Base-by-base conservation (phyloP, 495 filamentous ascomycete species). In the Penicillium arizonense region DNA sequence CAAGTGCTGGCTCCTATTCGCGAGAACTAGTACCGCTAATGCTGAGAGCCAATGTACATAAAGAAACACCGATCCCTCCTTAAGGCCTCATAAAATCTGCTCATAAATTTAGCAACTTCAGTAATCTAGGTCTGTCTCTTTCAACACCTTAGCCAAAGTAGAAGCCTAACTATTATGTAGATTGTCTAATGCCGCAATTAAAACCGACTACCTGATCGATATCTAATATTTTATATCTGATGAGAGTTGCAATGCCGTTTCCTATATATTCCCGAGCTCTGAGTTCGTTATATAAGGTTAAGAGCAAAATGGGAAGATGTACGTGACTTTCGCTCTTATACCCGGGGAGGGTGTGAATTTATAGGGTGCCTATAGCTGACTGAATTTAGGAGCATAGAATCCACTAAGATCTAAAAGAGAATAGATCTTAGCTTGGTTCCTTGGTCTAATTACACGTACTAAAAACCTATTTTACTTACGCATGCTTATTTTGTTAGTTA, bases 51-150 rank as follows among this genome's bases (percentile, higher is more conserved):
- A 40, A 40, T 20, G 46, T 39, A 49, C 40, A 49, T 49, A 49
- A 49, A 39, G 24, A 40, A 49, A 49, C n/a, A 39, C 36, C 20
- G 35, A 49, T 47, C 46, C 46, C 46, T 49, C n/a, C 47, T 41
- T 26, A 41, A 50, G 47, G 28, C 5, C 36, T 49, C 21, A 49
- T 49, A 14, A 49, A 49, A 24, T 1, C 37, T 41, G 37, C 36
- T 50, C 24, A 33, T 49, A 49, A 40, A 23, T 50, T 50, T 13
- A 50, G 37, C 35, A 41, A 14, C 37, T 0, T 50, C 26, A 3
- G 47, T 5, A 45, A 13, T 24, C 39, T 9, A 13, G 37, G 14
- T 50, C 47, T 50, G 24, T 41, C 37, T 41, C 47, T 50, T 50
- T 20, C 26, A 41, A 12, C 26, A 16, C 47, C 37, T 50, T 4